Conservation (phyloP, 179 eudicot genomes). For the Nepenthes alata region DNA sequence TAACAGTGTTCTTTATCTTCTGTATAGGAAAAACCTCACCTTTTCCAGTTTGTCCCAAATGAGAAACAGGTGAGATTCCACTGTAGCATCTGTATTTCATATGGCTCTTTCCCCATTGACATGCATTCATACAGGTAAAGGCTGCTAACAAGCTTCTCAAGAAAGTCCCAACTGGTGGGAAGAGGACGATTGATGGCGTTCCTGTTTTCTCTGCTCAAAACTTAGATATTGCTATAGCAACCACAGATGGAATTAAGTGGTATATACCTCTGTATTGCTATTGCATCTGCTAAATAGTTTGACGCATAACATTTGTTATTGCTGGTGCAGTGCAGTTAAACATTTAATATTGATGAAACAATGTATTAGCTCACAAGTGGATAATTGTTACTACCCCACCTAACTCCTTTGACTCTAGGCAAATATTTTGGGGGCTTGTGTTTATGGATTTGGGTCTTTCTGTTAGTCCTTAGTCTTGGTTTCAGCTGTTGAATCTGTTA, state of each 20-base stretch:
- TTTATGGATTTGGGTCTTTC: neutral
- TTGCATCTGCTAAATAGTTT: no score
- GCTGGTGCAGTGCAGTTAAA: no score
- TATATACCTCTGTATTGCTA: constrained; percentile 10
- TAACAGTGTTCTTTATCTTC: neutral
- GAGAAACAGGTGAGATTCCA: constrained; percentile 54
- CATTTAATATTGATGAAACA: no score
- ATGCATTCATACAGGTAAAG: constrained; percentile 45
- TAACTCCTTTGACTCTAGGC: neutral
- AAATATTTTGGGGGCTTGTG: neutral
- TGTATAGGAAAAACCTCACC: constrained; percentile 80
- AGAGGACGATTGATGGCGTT: constrained; percentile 62
- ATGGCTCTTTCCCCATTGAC: constrained; percentile 3
- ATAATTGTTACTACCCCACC: no score
- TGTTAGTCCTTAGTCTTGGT: no score
- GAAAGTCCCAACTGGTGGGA: constrained; percentile 30
- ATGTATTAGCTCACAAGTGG: no score
- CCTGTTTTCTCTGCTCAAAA: constrained; percentile 91
- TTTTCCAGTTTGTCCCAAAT: constrained; percentile 82
- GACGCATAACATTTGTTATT: no score
- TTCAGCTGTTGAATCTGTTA: no score
- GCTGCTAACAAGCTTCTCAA: constrained; percentile 83
- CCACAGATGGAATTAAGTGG: constrained; percentile 87
- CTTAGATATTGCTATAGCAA: constrained; percentile 85
- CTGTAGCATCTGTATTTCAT: constrained; percentile 3